Evolutionary conservation across 495 filamentous ascomycete species (phyloP), one percentile per base, ranked within the genome.

Genomic region (Hypoxylon fragiforme): DNA sequence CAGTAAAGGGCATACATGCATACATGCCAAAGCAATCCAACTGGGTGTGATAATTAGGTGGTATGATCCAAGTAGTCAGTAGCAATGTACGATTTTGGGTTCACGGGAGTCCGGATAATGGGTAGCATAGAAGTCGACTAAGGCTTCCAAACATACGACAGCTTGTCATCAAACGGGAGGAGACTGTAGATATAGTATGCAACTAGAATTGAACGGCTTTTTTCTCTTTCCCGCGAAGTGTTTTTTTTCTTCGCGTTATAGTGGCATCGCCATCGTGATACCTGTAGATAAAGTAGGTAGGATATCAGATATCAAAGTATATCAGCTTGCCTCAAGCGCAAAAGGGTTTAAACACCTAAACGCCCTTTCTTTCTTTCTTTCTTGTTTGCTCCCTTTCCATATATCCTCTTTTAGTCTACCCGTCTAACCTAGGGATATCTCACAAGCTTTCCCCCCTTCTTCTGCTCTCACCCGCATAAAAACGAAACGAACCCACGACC

Each of bases 1-100:
- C 78, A 87, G 73, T 81, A 73, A 46, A 30, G 21, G 20, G 22
- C 42, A 45, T 11, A 48, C 7, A 14, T 3, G 16, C 2, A 45
- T n/a, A 28, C 12, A 32, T n/a, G 14, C 21, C 15, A n/a, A 43
- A 32, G 22, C 24, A 34, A 12, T 48, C 3, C n/a, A 35, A 42
- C 31, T 19, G 22, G 13, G 19, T 14, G 26, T 44, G 32, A 32
- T 50, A 60, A 49, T 39, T n/a, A n/a, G 39, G 41, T 45, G 39
- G 41, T 45, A 48, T 58, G 56, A 50, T 57, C 28, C 30, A 21
- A 47, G 31, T 35, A 51, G 44, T 35, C 54, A 63, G 56, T 63
- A 63, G 24, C 58, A 32, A 38, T 38, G 31, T 60, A 60, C 49
- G 56, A 60, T 53, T 43, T 54, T 54, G 64, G 49, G 58, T 49